These are phyloP conservation scores for Porogramme epimiltina DNA, from an alignment of 1,284 basidiomycete species.

Conservation along the genomic window DNA sequence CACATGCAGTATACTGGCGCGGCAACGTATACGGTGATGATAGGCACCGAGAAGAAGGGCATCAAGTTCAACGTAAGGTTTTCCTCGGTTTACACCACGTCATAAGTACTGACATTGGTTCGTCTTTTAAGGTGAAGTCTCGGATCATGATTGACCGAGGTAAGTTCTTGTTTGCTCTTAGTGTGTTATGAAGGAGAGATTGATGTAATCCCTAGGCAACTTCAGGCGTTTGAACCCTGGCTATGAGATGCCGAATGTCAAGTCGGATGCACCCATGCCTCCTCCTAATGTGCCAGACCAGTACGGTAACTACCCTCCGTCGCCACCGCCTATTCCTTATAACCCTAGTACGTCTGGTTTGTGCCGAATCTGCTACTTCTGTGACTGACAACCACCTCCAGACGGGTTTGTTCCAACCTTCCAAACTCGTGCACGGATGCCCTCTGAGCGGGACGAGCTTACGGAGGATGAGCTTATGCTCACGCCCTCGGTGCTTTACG, in stretches of 20 bases:
- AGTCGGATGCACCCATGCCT: constrained; percentile 1
- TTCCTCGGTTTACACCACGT: neutral
- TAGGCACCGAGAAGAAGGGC: constrained; percentile 26
- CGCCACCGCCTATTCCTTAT: neutral
- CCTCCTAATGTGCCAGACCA: neutral
- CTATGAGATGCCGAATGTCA: constrained; percentile 41
- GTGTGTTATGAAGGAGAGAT: neutral
- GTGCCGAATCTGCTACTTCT: neutral
- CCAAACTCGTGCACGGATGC: constrained; percentile 2
- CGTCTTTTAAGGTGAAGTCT: constrained; percentile 23
- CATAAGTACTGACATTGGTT: neutral
- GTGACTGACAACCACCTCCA: too few relatives aligned
- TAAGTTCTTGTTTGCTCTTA: constrained; percentile 18
- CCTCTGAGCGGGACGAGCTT: constrained; percentile 19
- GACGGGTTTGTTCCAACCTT: constrained; percentile 8
- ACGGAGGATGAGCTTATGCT: constrained; percentile 52
- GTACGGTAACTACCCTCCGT: constrained; percentile 1
- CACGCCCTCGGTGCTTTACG: constrained; percentile 53
- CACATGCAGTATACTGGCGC: constrained; percentile 57
- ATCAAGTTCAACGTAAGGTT: constrained; percentile 47
- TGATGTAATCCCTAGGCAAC: constrained; percentile 31
- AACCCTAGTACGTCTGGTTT: neutral
- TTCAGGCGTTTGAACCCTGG: constrained; percentile 52
- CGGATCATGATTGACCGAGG: constrained; percentile 60
- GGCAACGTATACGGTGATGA: constrained; percentile 31